Percentiles rank a stretch among this genome's conserved stretches.
These are phyloP conservation scores for Trichoderma orchidacearum DNA, from an alignment of 495 filamentous ascomycete species.

Conservation along the genomic window DNA sequence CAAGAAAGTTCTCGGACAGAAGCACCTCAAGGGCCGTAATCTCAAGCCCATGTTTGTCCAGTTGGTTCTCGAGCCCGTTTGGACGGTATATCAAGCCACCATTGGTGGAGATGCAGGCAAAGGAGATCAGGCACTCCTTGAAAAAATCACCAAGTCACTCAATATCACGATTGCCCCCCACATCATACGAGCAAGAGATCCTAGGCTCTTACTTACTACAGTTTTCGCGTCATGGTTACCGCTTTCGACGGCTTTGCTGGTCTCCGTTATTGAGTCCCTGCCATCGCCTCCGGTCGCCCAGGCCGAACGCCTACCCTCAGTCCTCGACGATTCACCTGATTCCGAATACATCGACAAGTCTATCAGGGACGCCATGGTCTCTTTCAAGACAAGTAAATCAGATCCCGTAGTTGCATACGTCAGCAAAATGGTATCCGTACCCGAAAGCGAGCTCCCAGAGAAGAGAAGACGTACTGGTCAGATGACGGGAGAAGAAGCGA, in stretches of 20 bases:
- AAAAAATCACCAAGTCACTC: constrained; percentile 91
- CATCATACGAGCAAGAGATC: constrained; percentile 72
- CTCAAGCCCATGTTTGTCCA: constrained; percentile 98
- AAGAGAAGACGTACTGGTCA: constrained; percentile 60
- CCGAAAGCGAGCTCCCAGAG: constrained; percentile 74
- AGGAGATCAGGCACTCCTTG: constrained; percentile 69
- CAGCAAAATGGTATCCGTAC: constrained; percentile 95
- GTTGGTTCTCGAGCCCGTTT: constrained; percentile 88
- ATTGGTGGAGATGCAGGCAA: constrained; percentile 67
- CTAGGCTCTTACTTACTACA: constrained; percentile 67
- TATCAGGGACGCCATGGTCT: constrained; percentile 65
- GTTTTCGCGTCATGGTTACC: constrained; percentile 87
- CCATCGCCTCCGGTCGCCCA: constrained; percentile 80
- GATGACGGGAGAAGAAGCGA: constrained; percentile 77
- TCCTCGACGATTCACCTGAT: constrained; percentile 74
- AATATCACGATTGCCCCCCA: constrained; percentile 72
- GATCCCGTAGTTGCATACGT: constrained; percentile 89
- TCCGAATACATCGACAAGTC: constrained; percentile 48
- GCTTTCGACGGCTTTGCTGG: constrained; percentile 80
- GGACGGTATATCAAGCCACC: constrained; percentile 92
- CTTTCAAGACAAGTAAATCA: constrained; percentile 52
- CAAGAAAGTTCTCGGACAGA: constrained; percentile 77
- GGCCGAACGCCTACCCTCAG: constrained; percentile 59
- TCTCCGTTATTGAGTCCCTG: constrained; percentile 85
- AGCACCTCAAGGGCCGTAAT: constrained; percentile 81